Evolutionary conservation across 768 basidiomycete species (phyloP), one percentile per base, ranked within the genome.

Genomic region (Phaeolepiota aurea): DNA sequence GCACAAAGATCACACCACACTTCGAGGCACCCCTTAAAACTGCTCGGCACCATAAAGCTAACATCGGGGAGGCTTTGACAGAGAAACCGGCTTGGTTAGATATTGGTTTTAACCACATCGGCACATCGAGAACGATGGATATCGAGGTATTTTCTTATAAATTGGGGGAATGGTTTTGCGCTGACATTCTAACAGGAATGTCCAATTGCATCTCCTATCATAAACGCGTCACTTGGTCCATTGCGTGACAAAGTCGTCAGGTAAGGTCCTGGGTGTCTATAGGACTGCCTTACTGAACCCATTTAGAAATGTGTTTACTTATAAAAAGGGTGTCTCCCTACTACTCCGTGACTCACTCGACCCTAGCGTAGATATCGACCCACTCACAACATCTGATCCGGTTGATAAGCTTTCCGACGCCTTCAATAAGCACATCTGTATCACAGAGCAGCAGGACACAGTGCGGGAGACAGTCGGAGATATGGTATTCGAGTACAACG

Each of bases 1-100:
- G 94, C 21, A 99, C 96, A 1, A 99, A 99, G 64, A 81, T 99
- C 40, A 97, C 96, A 0, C 96, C 96, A 0, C 96, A 99, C 57
- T 98, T 98, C 46, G 87, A 92, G 16, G 74, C 80, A 0, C 81
- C 90, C 0, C 73, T 76, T 1, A 77, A 69, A 46, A 54, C 49
- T 12, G 52, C 53, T 0, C 55, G 52, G 41, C 55, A 57, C 20
- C 47, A 53, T 32, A 48, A 53, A 39, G 36, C 54, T 5, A 50
- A 45, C 1, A 41, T 36, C 30, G 47, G 41, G 12, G 42, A 48
- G 14, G 51, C 44, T 19, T 19, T 19, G 18, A 35, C 16, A 1
- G 44, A 54, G 11, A 71, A 68, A 44, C 78, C 82, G 10, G 66
- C 74, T 32, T 88, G 88, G 77, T 59, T 91, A 16, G 77, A 79